Conservation (phyloP, 768 basidiomycete species). For the Symmetrospora coprosmae region DNA sequence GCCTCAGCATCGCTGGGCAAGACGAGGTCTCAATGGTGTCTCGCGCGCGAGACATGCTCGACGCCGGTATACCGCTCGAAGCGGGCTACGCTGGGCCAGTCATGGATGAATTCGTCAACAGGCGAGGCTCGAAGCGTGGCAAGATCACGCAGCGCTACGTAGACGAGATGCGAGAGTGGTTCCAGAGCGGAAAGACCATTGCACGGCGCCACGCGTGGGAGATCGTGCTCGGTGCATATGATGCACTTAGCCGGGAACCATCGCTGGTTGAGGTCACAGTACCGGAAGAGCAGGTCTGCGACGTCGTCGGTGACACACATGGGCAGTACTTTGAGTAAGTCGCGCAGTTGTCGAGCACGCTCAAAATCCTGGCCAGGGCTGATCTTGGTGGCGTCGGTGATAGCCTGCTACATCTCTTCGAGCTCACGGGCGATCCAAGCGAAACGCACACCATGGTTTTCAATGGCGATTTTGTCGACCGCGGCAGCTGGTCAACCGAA, state of each 20-base stretch:
- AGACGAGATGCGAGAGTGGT: conserved; percentile 71
- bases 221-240: conserved; percentile 74
- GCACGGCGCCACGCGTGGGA: conserved; percentile 74
- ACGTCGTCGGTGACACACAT: conserved; percentile 93
- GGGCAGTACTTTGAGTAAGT: conserved; percentile 40
- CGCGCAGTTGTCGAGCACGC: conserved; percentile 11
- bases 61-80: conserved; percentile 43
- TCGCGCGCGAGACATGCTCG: conserved; percentile 45
- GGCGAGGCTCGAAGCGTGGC: conserved; percentile 41
- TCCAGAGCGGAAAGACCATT: conserved; percentile 65
- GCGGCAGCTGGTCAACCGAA: conserved; percentile 89
- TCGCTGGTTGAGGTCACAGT: conserved; percentile 65
- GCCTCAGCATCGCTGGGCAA: conserved; percentile 86
- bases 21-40: conserved; percentile 69
- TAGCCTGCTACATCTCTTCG: conserved; percentile 74
- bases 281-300: conserved; percentile 62
- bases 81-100: conserved; percentile 59
- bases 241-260: conserved; percentile 58
- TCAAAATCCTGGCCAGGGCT: background rate
- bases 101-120: conserved; percentile 43
- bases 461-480: conserved; percentile 93
- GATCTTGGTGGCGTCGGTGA: conserved; percentile 81
- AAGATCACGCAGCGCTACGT: conserved; percentile 65
- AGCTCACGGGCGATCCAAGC: conserved; percentile 68
- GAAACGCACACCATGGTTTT: conserved; percentile 74